Conservation (phyloP, 2,329 filamentous ascomycete species). For the Fusarium illudens region DNA sequence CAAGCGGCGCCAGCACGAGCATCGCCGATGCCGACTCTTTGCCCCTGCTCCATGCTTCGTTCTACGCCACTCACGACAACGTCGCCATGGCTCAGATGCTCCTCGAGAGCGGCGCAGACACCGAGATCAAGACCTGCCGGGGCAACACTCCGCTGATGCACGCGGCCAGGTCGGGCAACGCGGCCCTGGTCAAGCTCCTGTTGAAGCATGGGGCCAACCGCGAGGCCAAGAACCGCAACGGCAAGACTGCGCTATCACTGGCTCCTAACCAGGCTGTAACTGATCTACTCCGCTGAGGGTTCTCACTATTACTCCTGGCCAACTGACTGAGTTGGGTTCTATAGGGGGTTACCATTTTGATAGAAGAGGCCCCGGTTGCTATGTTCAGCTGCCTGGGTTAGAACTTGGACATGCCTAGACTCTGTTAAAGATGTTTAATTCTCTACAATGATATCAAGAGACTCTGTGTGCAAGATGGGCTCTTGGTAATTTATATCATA, state of each 20-base stretch:
- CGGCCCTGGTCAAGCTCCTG: neutral
- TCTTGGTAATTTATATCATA: neutral
- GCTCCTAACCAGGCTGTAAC: neutral
- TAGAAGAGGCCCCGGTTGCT: neutral
- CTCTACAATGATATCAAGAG: too few relatives aligned
- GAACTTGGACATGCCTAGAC: neutral
- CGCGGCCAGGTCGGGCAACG: neutral
- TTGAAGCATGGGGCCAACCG: neutral
- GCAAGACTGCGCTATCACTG: neutral
- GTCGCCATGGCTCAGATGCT: neutral
- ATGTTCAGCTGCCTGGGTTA: neutral
- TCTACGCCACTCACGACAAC: neutral
- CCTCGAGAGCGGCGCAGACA: neutral
- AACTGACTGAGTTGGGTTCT: too few relatives aligned
- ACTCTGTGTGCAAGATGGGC: neutral
- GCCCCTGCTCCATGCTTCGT: neutral
- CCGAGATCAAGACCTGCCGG: accelerated
- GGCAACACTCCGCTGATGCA: neutral
- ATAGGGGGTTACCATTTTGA: too few relatives aligned
- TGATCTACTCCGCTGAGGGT: neutral
- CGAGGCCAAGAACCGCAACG: neutral
- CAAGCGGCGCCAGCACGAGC: neutral
- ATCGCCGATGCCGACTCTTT: neutral
- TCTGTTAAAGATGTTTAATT: neutral
- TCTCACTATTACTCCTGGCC: too few relatives aligned